Evolutionary conservation across 2,329 filamentous ascomycete genomes (phyloP).

Genomic region (Colletotrichum tamarilloi): DNA sequence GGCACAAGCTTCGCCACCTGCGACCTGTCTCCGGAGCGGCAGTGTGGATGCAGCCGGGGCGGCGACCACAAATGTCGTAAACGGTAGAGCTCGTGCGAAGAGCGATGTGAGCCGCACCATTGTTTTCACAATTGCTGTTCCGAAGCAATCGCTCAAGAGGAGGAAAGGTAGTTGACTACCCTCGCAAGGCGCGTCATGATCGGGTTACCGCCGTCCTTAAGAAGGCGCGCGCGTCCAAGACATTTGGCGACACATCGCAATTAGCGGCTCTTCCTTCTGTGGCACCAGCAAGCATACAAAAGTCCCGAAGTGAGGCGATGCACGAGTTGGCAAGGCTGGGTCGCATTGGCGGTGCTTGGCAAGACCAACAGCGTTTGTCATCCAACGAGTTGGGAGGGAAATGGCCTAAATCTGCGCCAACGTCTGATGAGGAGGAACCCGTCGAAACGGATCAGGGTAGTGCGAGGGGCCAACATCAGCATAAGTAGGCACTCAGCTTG

Average conservation of each 20-base stretch:
- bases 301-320: background rate
- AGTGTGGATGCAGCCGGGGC: background rate
- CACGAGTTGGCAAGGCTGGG: background rate
- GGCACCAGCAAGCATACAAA: background rate
- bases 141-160: too few relatives aligned
- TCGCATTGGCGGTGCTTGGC: background rate
- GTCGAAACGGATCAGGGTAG: too few relatives aligned
- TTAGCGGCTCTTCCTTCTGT: background rate
- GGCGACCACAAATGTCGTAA: background rate
- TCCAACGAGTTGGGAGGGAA: background rate
- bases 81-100: background rate
- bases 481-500: background rate
- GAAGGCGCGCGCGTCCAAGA: background rate
- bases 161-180: too few relatives aligned
- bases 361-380: background rate
- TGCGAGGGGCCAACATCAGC: background rate
- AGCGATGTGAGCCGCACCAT: conserved; percentile 6
- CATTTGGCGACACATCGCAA: background rate
- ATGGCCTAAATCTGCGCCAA: too few relatives aligned
- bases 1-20: background rate
- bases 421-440: too few relatives aligned
- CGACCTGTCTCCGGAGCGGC: background rate
- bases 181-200: background rate
- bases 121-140: background rate
- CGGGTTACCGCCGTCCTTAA: background rate